These are phyloP conservation scores for Kwoniella dejecticola DNA, from an alignment of 768 basidiomycete species.

Conservation along the genomic window DNA sequence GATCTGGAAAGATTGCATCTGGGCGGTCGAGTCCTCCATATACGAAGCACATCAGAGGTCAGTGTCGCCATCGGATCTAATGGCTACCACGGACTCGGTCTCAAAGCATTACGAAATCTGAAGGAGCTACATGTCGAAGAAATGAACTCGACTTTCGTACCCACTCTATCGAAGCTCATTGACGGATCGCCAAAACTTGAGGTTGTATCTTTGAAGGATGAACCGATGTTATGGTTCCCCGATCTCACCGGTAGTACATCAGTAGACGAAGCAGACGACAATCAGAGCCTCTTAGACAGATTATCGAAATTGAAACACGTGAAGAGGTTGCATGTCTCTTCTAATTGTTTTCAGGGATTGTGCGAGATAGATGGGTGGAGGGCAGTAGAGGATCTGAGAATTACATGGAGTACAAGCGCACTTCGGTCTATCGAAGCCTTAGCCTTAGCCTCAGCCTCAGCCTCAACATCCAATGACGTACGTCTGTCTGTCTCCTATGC, in stretches of 20 bases:
- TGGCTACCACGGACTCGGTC: too few species aligned
- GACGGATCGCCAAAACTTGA: slow-evolving; percentile 1
- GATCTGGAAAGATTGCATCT: not conserved
- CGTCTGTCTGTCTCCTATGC: too few species aligned
- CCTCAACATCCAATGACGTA: not conserved
- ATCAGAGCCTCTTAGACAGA: not conserved
- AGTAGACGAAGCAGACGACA: too few species aligned
- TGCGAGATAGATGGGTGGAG: slow-evolving; percentile 2
- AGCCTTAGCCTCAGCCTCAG: too few species aligned
- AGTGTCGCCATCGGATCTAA: too few species aligned
- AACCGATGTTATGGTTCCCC: slow-evolving; percentile 3
- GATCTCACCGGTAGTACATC: too few species aligned
- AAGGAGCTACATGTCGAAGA: not conserved
- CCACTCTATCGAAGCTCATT: not conserved
- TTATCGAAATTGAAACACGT: not conserved
- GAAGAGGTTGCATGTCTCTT: slow-evolving; percentile 11
- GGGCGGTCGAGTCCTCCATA: not conserved
- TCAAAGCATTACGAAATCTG: not conserved
- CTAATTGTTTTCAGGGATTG: slow-evolving; percentile 4
- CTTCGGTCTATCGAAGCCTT: too few species aligned
- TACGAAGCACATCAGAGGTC: too few species aligned
- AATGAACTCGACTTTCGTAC: not conserved
- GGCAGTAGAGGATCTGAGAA: slow-evolving; percentile 4
- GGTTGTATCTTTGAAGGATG: not conserved
- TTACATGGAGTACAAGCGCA: slow-evolving; percentile 17